Evolutionary conservation across 768 basidiomycete genomes (phyloP).

Genomic region (Suillus weaverae): DNA sequence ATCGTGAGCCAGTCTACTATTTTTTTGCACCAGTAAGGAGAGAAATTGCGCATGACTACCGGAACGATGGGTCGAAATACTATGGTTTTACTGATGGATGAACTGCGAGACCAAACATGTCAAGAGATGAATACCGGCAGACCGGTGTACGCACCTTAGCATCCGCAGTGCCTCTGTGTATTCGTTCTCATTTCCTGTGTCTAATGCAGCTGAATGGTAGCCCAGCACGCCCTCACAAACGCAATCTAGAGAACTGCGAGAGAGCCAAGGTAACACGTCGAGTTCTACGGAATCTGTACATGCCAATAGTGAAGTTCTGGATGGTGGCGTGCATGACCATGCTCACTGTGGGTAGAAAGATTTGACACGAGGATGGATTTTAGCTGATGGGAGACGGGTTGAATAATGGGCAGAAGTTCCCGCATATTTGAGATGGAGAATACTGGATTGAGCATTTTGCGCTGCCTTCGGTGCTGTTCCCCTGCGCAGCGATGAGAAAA

Average conservation of each 20-base stretch:
- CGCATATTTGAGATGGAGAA: slow-evolving; percentile 7
- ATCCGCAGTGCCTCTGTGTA: slow-evolving; percentile 19
- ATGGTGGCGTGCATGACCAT: not conserved
- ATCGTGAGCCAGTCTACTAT: slow-evolving; percentile 22
- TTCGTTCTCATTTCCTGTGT: slow-evolving; percentile 13
- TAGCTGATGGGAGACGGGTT: slow-evolving; percentile 16
- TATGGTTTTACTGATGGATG: slow-evolving; percentile 9
- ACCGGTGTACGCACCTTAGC: slow-evolving; percentile 17
- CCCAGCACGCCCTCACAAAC: slow-evolving; percentile 26
- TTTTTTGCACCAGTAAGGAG: slow-evolving; percentile 15
- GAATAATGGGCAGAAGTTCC: slow-evolving; percentile 12
- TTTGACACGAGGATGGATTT: not conserved
- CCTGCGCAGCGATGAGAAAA: not conserved
- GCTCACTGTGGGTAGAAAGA: not conserved
- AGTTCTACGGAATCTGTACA: slow-evolving; percentile 16
- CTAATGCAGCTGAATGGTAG: slow-evolving; percentile 22
- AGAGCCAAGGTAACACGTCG: slow-evolving; percentile 25
- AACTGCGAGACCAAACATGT: slow-evolving; percentile 1
- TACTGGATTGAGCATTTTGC: slow-evolving; percentile 9
- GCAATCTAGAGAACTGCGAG: slow-evolving; percentile 25
- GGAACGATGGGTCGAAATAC: slow-evolving; percentile 21
- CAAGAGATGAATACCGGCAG: not conserved
- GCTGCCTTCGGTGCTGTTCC: slow-evolving; percentile 7
- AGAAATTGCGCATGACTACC: slow-evolving; percentile 14
- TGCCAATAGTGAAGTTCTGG: not conserved